Evolutionary conservation across 2,329 filamentous ascomycete species (phyloP).

Genomic region (Botrytis fabae): DNA sequence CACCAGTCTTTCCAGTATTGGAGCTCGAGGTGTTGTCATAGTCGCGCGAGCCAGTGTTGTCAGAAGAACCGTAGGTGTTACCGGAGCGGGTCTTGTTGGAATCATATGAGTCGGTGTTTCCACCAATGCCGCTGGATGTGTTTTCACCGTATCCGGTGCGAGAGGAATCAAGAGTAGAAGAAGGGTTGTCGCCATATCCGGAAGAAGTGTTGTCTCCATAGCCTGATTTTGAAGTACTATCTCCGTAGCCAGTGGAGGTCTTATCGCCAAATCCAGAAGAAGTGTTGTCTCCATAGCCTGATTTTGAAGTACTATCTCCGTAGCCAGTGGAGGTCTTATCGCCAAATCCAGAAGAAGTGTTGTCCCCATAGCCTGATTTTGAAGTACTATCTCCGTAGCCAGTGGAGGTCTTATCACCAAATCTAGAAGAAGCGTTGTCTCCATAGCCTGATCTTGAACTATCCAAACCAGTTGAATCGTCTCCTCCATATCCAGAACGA

Average conservation of each 20-base stretch:
- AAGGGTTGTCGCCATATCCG: slow-evolving; percentile 14
- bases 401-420: slow-evolving; percentile 8
- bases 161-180: slow-evolving; percentile 13
- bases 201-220: slow-evolving; percentile 3
- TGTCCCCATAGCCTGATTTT: not conserved
- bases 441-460: not conserved
- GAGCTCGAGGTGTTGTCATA: slow-evolving; percentile 31
- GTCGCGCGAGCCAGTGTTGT: slow-evolving; percentile 28
- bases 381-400: not conserved
- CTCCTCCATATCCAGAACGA: slow-evolving; percentile 1
- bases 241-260: slow-evolving; percentile 2
- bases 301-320: not conserved
- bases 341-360: not conserved
- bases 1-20: slow-evolving; percentile 30
- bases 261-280: slow-evolving; percentile 10
- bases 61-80: slow-evolving; percentile 31
- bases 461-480: not conserved
- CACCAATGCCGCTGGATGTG: slow-evolving; percentile 18
- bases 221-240: not conserved
- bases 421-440: not conserved
- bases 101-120: slow-evolving; percentile 27
- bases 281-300: not conserved
- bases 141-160: slow-evolving; percentile 19
- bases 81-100: slow-evolving; percentile 19
- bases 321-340: slow-evolving; percentile 9